These are phyloP conservation scores for Tylopilus rubrobrunneus DNA, from an alignment of 768 basidiomycete genomes.

Conservation along the genomic window DNA sequence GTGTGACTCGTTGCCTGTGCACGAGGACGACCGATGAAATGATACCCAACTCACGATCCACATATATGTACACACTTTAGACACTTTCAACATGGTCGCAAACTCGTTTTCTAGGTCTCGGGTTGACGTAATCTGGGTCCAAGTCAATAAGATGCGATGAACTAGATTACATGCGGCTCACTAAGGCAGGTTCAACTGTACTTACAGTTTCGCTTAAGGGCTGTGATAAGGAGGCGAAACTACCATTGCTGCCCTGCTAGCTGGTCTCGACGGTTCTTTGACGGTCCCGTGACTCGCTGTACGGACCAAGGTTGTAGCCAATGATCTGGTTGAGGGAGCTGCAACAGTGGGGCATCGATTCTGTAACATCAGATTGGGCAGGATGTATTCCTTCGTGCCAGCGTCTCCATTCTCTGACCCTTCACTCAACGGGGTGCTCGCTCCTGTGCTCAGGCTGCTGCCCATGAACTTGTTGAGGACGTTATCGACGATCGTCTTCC, in stretches of 20 bases:
- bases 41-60: too few species aligned
- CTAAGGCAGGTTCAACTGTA: constrained; percentile 66
- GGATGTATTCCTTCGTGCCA: constrained; percentile 55
- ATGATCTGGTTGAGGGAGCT: constrained; percentile 21
- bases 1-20: too few species aligned
- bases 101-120: too few species aligned
- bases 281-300: constrained; percentile 47
- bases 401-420: constrained; percentile 52
- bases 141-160: constrained; percentile 1
- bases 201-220: constrained; percentile 38
- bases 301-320: constrained; percentile 35
- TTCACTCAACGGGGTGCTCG: constrained; percentile 48
- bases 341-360: constrained; percentile 49
- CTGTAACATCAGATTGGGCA: constrained; percentile 64
- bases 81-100: constrained; percentile 68
- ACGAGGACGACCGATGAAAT: too few species aligned
- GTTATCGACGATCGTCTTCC: constrained; percentile 82
- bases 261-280: constrained; percentile 51
- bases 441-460: constrained; percentile 36
- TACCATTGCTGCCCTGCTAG: constrained; percentile 53
- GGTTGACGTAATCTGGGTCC: constrained; percentile 72
- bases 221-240: constrained; percentile 40
- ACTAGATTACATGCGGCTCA: constrained; percentile 34
- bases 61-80: constrained; percentile 63
- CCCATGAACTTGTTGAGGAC: constrained; percentile 66